phyloP scores from a whole-genome alignment of 2,329 filamentous ascomycete species.

The Ophiosphaerella herpotricha region DNA sequence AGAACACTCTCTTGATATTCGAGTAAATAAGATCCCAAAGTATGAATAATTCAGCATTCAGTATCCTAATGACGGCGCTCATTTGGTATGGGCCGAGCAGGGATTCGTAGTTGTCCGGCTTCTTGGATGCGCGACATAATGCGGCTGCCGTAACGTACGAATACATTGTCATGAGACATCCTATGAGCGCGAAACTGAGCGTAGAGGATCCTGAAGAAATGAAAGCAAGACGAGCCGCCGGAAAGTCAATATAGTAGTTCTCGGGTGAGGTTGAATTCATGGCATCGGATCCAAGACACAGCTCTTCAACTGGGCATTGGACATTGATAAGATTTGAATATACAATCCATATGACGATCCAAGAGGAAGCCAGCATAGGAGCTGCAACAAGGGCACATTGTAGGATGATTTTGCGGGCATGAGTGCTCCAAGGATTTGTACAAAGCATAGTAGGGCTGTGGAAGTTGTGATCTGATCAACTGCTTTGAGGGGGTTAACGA shows the following conservation, averaged over 20 bases:
- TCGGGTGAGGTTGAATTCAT: slow-evolving; percentile 1
- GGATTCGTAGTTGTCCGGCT: not conserved
- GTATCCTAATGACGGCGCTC: slow-evolving; percentile 9
- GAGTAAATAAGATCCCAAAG: slow-evolving; percentile 5
- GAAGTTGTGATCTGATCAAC: no score
- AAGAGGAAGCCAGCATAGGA: slow-evolving; percentile 9
- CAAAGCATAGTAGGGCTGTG: no score
- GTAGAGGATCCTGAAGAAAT: slow-evolving; percentile 15
- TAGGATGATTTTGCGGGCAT: no score
- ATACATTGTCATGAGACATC: slow-evolving; percentile 13
- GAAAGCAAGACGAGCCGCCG: slow-evolving; percentile 15
- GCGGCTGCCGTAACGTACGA: slow-evolving; percentile 7
- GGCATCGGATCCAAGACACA: slow-evolving; percentile 6
- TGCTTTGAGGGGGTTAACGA: no score
- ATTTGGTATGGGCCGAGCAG: slow-evolving; percentile 14
- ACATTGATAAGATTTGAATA: slow-evolving; percentile 4
- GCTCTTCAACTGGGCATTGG: slow-evolving; percentile 7
- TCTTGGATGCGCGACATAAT: slow-evolving; percentile 6
- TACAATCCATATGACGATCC: slow-evolving; percentile 8
- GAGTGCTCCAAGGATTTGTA: no score
- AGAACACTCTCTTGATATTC: slow-evolving; percentile 2
- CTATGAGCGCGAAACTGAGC: slow-evolving; percentile 16
- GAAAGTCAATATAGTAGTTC: slow-evolving; percentile 15
- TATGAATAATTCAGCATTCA: slow-evolving; percentile 16
- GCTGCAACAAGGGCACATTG: slow-evolving; percentile 1